These are phyloP conservation scores for Wallacemonas rigidus DNA, from an alignment of 208 protist species.

Conservation along the genomic window DNA sequence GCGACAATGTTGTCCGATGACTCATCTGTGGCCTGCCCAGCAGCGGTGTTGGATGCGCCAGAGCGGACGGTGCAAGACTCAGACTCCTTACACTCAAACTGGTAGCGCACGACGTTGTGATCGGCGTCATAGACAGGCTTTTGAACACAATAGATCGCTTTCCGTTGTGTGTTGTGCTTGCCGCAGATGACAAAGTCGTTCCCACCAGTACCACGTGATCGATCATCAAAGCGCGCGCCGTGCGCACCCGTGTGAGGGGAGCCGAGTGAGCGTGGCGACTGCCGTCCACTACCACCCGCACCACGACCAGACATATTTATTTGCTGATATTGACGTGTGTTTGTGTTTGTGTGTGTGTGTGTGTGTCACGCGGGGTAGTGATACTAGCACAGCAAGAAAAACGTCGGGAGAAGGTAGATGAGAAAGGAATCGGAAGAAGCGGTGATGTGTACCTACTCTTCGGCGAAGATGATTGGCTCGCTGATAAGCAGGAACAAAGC, in stretches of 20 bases:
- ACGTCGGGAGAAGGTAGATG: not conserved
- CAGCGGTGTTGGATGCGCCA: not conserved
- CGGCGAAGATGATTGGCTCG: too few relatives aligned
- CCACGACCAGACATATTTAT: slow-evolving; percentile 1
- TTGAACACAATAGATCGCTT: slow-evolving; percentile 49
- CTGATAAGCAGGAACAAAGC: not conserved
- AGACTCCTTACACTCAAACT: slow-evolving; percentile 53
- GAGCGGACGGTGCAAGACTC: slow-evolving; percentile 27
- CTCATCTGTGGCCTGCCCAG: slow-evolving; percentile 1
- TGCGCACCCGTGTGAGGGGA: not conserved
- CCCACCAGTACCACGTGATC: not conserved
- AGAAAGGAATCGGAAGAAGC: slow-evolving; percentile 2
- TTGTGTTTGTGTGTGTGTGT: slow-evolving; percentile 7
- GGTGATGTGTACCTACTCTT: too few relatives aligned
- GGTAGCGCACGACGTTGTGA: slow-evolving; percentile 55
- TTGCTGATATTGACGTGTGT: not conserved
- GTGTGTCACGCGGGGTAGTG: not conserved
- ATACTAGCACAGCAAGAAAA: slow-evolving; percentile 1
- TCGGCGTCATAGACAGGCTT: slow-evolving; percentile 69
- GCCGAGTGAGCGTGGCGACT: not conserved
- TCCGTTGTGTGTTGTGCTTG: slow-evolving; percentile 50
- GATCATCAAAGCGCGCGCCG: not conserved
- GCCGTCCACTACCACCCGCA: not conserved
- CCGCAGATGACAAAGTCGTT: slow-evolving; percentile 54
- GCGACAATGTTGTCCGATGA: not conserved